Evolutionary conservation across 495 filamentous ascomycete genomes (phyloP), one percentile per base, ranked within the genome.

Genomic region (Penicillium cataractarum): DNA sequence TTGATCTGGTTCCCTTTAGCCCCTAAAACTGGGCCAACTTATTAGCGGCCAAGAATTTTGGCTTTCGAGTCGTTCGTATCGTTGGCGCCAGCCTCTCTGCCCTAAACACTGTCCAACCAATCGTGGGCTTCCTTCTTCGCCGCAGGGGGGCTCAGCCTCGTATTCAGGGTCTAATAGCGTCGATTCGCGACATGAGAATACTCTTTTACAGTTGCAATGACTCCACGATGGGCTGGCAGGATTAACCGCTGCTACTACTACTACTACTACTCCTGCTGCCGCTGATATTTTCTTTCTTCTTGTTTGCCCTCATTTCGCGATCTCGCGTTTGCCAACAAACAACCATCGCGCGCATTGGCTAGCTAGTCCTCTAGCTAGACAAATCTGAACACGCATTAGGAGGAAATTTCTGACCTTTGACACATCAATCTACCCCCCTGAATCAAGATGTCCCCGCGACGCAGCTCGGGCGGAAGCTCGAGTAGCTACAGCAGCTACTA

Each of bases 391-490:
- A 12, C 21, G 19, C 42, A 46, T 46, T 22, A 24, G 4, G 42
- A 24, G 42, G n/a, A 24, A 52, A 1, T 39, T 15, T 17, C 13
- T 39, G 35, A 15, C 15, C 48, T 51, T 15, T 17, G 9, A 46
- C n/a, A 54, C 29, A 33, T 12, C 24, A n/a, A 44, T 17, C n/a
- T 31, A 21, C n/a, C 3, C 21, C 42, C 42, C 42, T 46, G 42
- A 44, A 50, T 0, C 21, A 58, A 35, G 32, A 66, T 65, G 61
- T 53, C 67, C 1, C 67, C 59, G 40, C 64, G 64, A 52, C 64
- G 67, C 19, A 33, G 54, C 40, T 56, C 52, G 17, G 63, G 63
- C 21, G 42, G 42, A 63, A 31, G 66, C 21, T 64, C 42, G 3
- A 40, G 46, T 53, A 24, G 44, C 44, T 58, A 50, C 48, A 29